Evolutionary conservation across 139 green algal species (phyloP).

Genomic region (Picocystis salinarum): DNA sequence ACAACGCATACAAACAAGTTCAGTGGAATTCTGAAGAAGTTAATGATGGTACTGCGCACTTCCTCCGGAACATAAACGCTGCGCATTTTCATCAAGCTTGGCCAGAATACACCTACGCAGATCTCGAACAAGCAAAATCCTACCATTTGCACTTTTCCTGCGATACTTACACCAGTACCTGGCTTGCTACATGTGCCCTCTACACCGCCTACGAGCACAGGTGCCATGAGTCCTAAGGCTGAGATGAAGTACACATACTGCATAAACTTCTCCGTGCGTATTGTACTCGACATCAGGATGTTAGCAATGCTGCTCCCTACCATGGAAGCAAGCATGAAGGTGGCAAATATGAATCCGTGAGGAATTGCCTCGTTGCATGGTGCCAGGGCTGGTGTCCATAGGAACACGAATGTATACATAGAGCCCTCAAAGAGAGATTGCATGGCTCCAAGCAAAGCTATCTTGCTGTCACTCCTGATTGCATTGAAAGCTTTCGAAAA

Average conservation of each 20-base stretch:
- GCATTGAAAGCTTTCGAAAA: slow-evolving; percentile 25
- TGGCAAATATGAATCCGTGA: slow-evolving; percentile 88
- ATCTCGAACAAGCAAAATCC: slow-evolving; percentile 87
- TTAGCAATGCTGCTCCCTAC: slow-evolving; percentile 45
- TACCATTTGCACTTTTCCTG: slow-evolving; percentile 58
- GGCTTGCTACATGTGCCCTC: no score
- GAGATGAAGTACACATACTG: slow-evolving; percentile 47
- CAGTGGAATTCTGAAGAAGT: slow-evolving; percentile 91
- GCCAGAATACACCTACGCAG: slow-evolving; percentile 11
- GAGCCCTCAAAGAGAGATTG: slow-evolving; percentile 82
- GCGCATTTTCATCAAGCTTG: slow-evolving; percentile 13
- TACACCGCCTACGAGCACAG: slow-evolving; percentile 20
- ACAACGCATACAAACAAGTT: slow-evolving; percentile 94
- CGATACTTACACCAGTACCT: slow-evolving; percentile 30
- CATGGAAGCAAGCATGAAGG: slow-evolving; percentile 91
- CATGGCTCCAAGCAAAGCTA: slow-evolving; percentile 67
- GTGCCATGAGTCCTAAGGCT: slow-evolving; percentile 29
- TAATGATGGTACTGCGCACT: slow-evolving; percentile 86
- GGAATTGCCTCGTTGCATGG: slow-evolving; percentile 69
- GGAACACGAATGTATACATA: slow-evolving; percentile 99
- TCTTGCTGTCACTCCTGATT: slow-evolving; percentile 20
- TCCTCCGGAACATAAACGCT: slow-evolving; percentile 80
- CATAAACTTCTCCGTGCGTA: slow-evolving; percentile 54
- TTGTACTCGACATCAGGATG: slow-evolving; percentile 19
- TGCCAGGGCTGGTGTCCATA: slow-evolving; percentile 79